Evolutionary conservation across 495 filamentous ascomycete species (phyloP).

Genomic region (Stereocaulon alpinum): DNA sequence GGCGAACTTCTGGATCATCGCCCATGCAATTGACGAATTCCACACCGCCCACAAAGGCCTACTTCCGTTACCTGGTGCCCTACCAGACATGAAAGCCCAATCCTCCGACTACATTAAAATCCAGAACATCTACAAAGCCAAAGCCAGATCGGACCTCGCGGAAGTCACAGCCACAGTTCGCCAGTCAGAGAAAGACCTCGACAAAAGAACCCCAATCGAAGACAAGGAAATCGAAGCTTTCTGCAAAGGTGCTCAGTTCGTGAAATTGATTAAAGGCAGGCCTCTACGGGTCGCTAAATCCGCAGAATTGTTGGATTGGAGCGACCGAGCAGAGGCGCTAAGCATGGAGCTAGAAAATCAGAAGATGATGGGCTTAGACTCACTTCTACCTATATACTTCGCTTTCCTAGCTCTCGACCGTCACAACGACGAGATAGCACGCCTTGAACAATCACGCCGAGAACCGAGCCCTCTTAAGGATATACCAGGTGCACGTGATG

Average conservation of each 20-base stretch:
- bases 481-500: neutral
- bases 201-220: slow-evolving; percentile 41
- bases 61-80: slow-evolving; percentile 73
- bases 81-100: slow-evolving; percentile 97
- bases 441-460: neutral
- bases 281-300: slow-evolving; percentile 39
- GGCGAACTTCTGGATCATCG: slow-evolving; percentile 78
- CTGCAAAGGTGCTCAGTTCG: slow-evolving; percentile 90
- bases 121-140: slow-evolving; percentile 88
- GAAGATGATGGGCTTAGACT: slow-evolving; percentile 28
- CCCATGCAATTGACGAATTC: slow-evolving; percentile 67
- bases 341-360: slow-evolving; percentile 18
- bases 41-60: slow-evolving; percentile 50
- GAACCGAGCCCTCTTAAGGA: neutral
- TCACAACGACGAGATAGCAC: slow-evolving; percentile 11
- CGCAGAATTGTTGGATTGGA: slow-evolving; percentile 22
- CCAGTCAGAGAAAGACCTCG: slow-evolving; percentile 43
- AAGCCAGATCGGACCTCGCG: slow-evolving; percentile 68
- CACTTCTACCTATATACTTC: slow-evolving; percentile 68
- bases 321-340: slow-evolving; percentile 23
- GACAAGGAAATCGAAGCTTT: slow-evolving; percentile 81
- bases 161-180: slow-evolving; percentile 67
- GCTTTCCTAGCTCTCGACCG: slow-evolving; percentile 56
- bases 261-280: slow-evolving; percentile 70
- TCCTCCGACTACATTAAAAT: slow-evolving; percentile 84